phyloP scores from a whole-genome alignment of 768 basidiomycete genomes.

The Lentinula sp. region DNA sequence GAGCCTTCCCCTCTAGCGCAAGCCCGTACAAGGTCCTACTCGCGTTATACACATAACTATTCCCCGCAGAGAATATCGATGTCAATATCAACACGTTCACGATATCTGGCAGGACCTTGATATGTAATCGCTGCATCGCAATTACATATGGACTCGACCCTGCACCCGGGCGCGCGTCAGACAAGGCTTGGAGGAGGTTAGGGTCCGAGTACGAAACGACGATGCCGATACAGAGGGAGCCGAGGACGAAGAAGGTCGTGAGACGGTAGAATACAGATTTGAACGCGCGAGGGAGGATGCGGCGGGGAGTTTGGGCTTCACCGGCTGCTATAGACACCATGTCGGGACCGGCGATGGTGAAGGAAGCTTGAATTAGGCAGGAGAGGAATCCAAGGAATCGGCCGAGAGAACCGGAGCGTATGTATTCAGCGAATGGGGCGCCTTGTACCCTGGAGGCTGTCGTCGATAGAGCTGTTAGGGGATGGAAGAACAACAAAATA shows the following conservation, averaged over 20 bases:
- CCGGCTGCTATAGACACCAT: constrained; percentile 59
- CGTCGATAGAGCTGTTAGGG: neutral
- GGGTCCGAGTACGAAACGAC: constrained; percentile 71
- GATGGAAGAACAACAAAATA: neutral
- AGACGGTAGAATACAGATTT: constrained; percentile 77
- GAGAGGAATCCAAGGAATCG: constrained; percentile 60
- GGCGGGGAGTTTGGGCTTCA: constrained; percentile 66
- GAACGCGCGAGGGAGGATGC: constrained; percentile 66
- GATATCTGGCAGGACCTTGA: constrained; percentile 61
- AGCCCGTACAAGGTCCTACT: constrained; percentile 48
- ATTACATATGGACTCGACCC: constrained; percentile 82
- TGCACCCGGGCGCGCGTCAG: constrained; percentile 50
- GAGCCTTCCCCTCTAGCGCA: constrained; percentile 57
- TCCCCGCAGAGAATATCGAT: constrained; percentile 66
- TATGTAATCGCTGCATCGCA: constrained; percentile 65
- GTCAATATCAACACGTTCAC: constrained; percentile 70
- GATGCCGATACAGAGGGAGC: constrained; percentile 68
- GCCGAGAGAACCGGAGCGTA: constrained; percentile 46
- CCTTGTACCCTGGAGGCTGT: constrained; percentile 38
- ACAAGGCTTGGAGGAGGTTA: constrained; percentile 42
- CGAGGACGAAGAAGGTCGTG: constrained; percentile 71
- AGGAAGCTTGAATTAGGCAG: constrained; percentile 56
- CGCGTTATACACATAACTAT: constrained; percentile 60
- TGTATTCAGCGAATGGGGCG: constrained; percentile 53
- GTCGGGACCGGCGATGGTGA: constrained; percentile 53